Evolutionary conservation across 495 filamentous ascomycete species (phyloP), one percentile per base, ranked within the genome.

Genomic region (Penicillium nucicola): DNA sequence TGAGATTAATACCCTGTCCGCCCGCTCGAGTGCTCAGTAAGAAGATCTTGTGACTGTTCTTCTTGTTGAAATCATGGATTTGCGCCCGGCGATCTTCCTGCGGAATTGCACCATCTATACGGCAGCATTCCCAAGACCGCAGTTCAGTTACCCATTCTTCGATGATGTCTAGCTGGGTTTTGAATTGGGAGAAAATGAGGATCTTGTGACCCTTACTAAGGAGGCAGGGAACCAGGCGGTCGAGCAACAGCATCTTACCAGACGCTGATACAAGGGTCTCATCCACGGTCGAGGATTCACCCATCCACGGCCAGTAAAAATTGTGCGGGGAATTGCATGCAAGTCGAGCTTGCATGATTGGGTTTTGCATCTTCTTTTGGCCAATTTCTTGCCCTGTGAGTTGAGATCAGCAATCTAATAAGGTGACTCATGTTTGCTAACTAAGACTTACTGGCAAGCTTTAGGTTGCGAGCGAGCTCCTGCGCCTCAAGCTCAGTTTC

Each of bases 151-250:
- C 89, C 78, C 93, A 98, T 56, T 90, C 85, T 56, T 95, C 82
- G 25, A 98, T 74, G 37, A 98, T 87, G 61, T 97, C 91, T 4
- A 98, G 82, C 58, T 95, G 90, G 2, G 84, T 92, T 45, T 92
- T 93, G 72, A 98, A 98, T 60, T 98, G 93, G 0, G 88, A 92
- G 74, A 98, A 98, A 57, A 98, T 90, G 50, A 98, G 82, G 31
- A 96, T 83, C 63, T 97, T 96, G 68, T 97, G 92, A 28, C 82
- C 84, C 31, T 82, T 79, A 5, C 75, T 55, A 43, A 98, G 84
- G 5, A 98, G 77, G 28, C 77, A 78, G 0, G 90, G 85, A 0
- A 97, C 79, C 0, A 98, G 76, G 1, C 89, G 82, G 64, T 97
- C 93, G 1, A 98, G 82, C 3, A 98, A 79, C 8, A 95, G 81